phyloP scores from a whole-genome alignment of 352 stramenopile species.

The Globisporangium radiosum region DNA sequence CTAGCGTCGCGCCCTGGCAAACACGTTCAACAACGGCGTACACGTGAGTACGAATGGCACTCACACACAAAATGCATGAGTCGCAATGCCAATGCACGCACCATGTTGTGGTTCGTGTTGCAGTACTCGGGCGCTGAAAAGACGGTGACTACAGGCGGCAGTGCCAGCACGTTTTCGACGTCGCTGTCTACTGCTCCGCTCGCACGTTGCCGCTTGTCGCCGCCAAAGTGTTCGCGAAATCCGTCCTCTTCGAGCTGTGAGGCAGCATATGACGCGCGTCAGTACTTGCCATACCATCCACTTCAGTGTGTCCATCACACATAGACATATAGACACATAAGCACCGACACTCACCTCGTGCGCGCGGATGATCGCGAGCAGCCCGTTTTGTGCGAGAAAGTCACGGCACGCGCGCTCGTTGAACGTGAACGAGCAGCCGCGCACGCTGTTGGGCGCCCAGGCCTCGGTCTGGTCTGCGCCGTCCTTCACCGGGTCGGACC shows the following conservation, averaged over 20 bases:
- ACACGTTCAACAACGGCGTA: background rate
- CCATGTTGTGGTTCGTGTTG: constrained; percentile 77
- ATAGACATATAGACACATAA: background rate
- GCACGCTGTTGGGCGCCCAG: constrained; percentile 59
- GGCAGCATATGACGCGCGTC: background rate
- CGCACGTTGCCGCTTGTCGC: constrained; percentile 1
- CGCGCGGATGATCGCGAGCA: constrained; percentile 68
- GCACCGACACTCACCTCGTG: constrained; percentile 39
- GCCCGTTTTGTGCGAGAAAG: constrained; percentile 59
- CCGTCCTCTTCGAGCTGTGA: constrained; percentile 57
- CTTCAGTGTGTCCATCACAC: no score
- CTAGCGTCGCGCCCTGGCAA: constrained; percentile 49
- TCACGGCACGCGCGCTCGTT: constrained; percentile 53
- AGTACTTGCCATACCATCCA: background rate
- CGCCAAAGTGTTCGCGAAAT: constrained; percentile 64
- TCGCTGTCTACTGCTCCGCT: constrained; percentile 7
- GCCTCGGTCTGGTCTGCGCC: constrained; percentile 23
- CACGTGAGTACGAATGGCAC: no score
- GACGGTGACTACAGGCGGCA: constrained; percentile 68
- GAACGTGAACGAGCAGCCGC: constrained; percentile 81
- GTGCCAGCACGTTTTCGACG: constrained; percentile 12
- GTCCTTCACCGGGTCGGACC: constrained; percentile 97
- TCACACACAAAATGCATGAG: background rate
- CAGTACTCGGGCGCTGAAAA: constrained; percentile 85
- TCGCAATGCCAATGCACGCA: background rate